phyloP scores from a whole-genome alignment of 202 grass and related monocot genomes.

The Hordeum pubiflorum region DNA sequence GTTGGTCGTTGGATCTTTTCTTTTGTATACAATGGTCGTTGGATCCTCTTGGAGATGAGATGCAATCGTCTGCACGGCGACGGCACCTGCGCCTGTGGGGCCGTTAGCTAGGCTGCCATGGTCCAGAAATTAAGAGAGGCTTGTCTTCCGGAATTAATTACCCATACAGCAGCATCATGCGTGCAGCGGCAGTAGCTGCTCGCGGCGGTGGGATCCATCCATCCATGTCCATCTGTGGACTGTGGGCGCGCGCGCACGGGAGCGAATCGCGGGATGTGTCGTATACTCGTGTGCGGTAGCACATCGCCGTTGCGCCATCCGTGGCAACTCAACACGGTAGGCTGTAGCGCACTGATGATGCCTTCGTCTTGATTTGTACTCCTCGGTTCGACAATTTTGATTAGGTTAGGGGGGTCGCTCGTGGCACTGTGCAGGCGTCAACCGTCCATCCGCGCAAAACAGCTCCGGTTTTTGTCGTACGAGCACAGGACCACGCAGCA shows the following conservation, averaged over 20 bases:
- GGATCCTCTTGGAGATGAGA: not conserved
- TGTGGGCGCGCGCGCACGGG: not conserved
- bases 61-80: not conserved
- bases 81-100: not conserved
- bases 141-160: not conserved
- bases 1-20: not conserved
- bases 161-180: not conserved
- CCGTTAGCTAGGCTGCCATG: not conserved
- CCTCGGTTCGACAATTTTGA: not conserved
- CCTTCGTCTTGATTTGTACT: not conserved
- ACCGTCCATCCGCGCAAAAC: not conserved
- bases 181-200: too few species aligned
- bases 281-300: not conserved
- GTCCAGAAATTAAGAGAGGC: conserved; percentile 1
- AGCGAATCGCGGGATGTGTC: not conserved
- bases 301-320: not conserved
- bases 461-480: not conserved
- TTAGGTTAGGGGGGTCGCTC: not conserved
- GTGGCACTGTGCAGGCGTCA: not conserved
- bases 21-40: not conserved
- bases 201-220: too few species aligned
- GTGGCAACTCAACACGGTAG: not conserved
- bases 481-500: not conserved
- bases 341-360: too few species aligned
- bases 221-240: too few species aligned